Evolutionary conservation across 2,329 filamentous ascomycete genomes (phyloP).

Genomic region (Trichophyton schoenleinii): DNA sequence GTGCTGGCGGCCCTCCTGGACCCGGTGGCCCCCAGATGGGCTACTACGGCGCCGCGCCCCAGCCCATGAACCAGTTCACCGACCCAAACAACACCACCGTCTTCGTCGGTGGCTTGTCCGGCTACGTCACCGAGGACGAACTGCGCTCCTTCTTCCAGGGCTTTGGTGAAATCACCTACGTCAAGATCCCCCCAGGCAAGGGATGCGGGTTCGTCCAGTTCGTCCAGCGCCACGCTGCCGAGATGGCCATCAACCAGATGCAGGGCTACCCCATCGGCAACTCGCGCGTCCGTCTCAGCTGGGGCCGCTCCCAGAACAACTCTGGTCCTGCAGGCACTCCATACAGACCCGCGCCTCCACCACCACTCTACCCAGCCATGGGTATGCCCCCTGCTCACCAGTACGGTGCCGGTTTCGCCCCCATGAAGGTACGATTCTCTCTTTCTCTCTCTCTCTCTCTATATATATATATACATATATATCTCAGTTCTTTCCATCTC

Average conservation of each 20-base stretch:
- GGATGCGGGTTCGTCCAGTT: conserved; percentile 99
- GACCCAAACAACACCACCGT: conserved; percentile 99
- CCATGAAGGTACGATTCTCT: conserved; percentile 46
- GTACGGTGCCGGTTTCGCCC: conserved; percentile 48
- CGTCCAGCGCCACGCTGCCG: conserved; percentile 92
- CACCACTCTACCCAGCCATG: conserved; percentile 60
- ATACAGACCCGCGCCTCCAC: conserved; percentile 82
- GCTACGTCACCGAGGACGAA: conserved; percentile 98
- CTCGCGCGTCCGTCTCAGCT: conserved; percentile 91
- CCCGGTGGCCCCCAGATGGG: conserved; percentile 34
- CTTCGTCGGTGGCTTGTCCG: conserved; percentile 91
- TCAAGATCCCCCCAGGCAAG: conserved; percentile 99
- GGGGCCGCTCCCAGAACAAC: conserved; percentile 98
- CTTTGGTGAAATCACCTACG: conserved; percentile 98
- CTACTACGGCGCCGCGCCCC: conserved; percentile 53
- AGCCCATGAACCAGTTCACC: conserved; percentile 98
- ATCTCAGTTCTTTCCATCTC: neutral
- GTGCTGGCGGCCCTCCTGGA: conserved; percentile 33
- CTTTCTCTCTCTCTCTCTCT: neutral
- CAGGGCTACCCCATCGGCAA: conserved; percentile 98
- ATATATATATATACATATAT: conserved; percentile 20
- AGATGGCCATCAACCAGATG: conserved; percentile 99
- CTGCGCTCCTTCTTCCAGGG: conserved; percentile 99
- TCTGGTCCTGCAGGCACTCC: conserved; percentile 90
- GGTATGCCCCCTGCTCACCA: conserved; percentile 53